phyloP scores from a whole-genome alignment of 2,329 filamentous ascomycete species.

The Clonostachys rosea region DNA sequence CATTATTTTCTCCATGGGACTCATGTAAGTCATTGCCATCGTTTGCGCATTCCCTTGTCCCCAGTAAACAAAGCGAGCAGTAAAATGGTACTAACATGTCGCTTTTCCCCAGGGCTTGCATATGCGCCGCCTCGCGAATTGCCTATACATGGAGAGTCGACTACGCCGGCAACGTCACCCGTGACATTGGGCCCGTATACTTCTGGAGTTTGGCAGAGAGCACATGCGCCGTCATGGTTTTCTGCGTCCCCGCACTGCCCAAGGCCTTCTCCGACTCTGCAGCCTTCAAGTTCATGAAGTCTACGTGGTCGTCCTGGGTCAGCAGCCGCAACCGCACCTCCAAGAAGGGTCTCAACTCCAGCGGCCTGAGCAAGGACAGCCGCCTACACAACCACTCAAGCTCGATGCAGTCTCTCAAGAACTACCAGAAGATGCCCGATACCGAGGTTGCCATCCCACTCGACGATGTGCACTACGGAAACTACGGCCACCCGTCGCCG shows the following conservation, averaged over 20 bases:
- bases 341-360: neutral
- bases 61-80: too few species aligned
- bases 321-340: neutral
- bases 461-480: too few species aligned
- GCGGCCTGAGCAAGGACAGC: too few species aligned
- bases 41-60: conserved; percentile 25
- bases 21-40: conserved; percentile 46
- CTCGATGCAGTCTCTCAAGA: too few species aligned
- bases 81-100: too few species aligned
- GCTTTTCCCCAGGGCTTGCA: conserved; percentile 1
- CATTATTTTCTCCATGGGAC: conserved; percentile 19
- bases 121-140: neutral
- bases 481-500: too few species aligned
- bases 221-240: neutral
- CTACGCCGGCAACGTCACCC: neutral
- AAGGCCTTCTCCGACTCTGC: neutral
- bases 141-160: neutral
- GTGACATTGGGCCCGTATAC: neutral
- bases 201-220: neutral
- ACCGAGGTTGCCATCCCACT: too few species aligned
- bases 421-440: too few species aligned
- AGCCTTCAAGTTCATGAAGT: neutral
- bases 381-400: too few species aligned
- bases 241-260: neutral
- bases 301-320: neutral